These are phyloP conservation scores for Stephanodiscus triporus DNA, from an alignment of 108 stramenopile genomes.

Conservation along the genomic window DNA sequence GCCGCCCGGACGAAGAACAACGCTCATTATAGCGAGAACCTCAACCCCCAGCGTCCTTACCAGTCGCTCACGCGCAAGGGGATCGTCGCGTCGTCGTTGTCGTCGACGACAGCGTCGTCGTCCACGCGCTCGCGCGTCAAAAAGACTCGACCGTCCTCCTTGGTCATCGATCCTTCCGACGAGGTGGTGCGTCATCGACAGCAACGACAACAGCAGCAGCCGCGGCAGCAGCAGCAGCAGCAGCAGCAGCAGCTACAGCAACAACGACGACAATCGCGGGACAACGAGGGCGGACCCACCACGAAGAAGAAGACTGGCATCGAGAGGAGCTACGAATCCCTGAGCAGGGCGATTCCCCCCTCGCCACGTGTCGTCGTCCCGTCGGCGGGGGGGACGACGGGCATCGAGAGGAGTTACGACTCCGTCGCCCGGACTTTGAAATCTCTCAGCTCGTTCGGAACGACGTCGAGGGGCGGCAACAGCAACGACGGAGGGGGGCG, in stretches of 20 bases:
- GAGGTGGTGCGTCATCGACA: neutral
- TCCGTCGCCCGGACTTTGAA: neutral
- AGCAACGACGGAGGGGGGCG: neutral
- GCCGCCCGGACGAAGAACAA: neutral
- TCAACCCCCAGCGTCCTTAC: conserved; percentile 2
- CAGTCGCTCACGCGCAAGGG: neutral
- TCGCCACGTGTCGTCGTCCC: too few species aligned
- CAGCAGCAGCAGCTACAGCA: neutral
- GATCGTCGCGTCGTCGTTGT: too few species aligned
- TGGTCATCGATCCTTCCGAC: too few species aligned
- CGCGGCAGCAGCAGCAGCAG: neutral
- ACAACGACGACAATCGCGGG: neutral
- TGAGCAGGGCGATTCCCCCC: neutral
- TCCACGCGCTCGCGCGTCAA: too few species aligned
- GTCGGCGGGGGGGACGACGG: neutral
- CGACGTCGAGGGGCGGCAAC: neutral
- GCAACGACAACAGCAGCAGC: neutral
- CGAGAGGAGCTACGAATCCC: neutral
- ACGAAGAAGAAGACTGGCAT: neutral
- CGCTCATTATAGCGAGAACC: neutral
- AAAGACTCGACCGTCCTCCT: too few species aligned
- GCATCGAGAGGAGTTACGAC: conserved; percentile 3
- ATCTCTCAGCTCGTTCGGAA: neutral
- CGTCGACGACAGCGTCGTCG: too few species aligned
- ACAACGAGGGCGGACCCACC: neutral